Percentiles rank a stretch among this genome's conserved stretches.
phyloP scores from a whole-genome alignment of 2,329 filamentous ascomycete genomes.

The Cordyceps cicadae region DNA sequence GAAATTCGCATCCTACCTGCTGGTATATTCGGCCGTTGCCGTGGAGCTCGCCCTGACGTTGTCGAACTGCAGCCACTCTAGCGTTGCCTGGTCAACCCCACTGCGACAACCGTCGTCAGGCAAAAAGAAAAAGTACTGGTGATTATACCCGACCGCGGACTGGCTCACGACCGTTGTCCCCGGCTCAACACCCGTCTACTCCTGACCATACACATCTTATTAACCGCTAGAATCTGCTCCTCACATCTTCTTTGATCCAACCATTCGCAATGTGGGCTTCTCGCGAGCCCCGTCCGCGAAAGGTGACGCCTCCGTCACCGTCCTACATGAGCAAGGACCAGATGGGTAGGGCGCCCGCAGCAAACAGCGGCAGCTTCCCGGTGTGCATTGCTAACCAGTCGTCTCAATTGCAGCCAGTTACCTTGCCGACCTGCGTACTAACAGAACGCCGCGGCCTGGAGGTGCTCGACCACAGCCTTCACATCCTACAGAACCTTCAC shows the following conservation, averaged over 20 bases:
- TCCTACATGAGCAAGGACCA: conserved; percentile 60
- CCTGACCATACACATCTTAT: background rate
- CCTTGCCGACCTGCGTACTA: conserved; percentile 61
- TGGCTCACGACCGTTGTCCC: background rate
- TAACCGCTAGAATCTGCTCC: background rate
- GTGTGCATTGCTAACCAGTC: conserved; percentile 15
- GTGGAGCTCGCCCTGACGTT: background rate
- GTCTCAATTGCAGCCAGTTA: conserved; percentile 49
- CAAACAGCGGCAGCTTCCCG: conserved; percentile 2
- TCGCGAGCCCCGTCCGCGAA: conserved; percentile 34
- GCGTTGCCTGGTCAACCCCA: conserved; percentile 23
- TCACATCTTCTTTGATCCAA: conserved; percentile 21
- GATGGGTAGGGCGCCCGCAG: conserved; percentile 42
- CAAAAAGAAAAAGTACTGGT: background rate
- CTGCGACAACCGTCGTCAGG: background rate
- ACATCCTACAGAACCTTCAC: conserved; percentile 23
- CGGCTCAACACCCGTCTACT: conserved; percentile 8
- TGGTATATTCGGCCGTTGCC: background rate
- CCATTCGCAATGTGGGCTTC: conserved; percentile 22
- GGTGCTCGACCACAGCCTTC: conserved; percentile 58
- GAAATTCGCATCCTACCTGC: background rate
- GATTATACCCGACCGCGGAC: conserved; percentile 8
- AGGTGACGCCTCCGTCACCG: conserved; percentile 53
- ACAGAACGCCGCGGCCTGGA: conserved; percentile 57
- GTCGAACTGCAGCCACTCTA: background rate